These are phyloP conservation scores for Penicillium sp. DNA, from an alignment of 2,329 filamentous ascomycete genomes.

Conservation along the genomic window DNA sequence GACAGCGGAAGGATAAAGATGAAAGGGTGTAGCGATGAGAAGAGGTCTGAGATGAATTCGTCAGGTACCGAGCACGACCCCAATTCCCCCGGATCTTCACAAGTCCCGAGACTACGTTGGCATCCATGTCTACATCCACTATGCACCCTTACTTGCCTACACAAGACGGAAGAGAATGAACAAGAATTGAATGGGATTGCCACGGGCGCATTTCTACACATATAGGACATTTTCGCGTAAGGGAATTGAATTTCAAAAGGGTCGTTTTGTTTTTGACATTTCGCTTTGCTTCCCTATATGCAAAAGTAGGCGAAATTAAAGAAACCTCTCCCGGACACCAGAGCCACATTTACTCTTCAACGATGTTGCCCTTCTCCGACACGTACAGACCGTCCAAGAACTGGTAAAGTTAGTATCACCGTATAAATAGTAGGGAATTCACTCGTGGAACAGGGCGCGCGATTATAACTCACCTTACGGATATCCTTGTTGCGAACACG, in stretches of 20 bases:
- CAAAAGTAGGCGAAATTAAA: slow-evolving; percentile 42
- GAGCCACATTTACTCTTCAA: slow-evolving; percentile 56
- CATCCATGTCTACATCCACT: not conserved
- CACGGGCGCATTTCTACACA: slow-evolving; percentile 31
- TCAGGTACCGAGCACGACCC: not conserved
- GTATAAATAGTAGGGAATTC: not conserved
- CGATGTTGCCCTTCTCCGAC: slow-evolving; percentile 96
- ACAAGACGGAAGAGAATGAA: not conserved
- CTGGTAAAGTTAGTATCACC: slow-evolving; percentile 47
- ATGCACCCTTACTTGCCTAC: not conserved
- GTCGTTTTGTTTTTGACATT: slow-evolving; percentile 40
- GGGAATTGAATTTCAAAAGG: slow-evolving; percentile 29
- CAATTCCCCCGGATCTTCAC: not conserved
- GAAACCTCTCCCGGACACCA: slow-evolving; percentile 42
- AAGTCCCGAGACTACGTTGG: not conserved
- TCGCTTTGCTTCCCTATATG: slow-evolving; percentile 43
- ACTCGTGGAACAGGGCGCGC: not conserved
- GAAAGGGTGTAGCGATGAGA: not conserved
- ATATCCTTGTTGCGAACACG: slow-evolving; percentile 99
- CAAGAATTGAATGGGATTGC: slow-evolving; percentile 6
- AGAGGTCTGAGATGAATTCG: not conserved
- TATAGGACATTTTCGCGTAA: slow-evolving; percentile 27
- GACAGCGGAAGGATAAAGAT: not conserved
- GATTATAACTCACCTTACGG: slow-evolving; percentile 72
- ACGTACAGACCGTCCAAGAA: slow-evolving; percentile 99